A percentile compares a stretch with the other conserved stretches of the same genome.
Evolutionary conservation across 2,329 filamentous ascomycete genomes (phyloP).

Genomic region (Ceratocystis variospora): DNA sequence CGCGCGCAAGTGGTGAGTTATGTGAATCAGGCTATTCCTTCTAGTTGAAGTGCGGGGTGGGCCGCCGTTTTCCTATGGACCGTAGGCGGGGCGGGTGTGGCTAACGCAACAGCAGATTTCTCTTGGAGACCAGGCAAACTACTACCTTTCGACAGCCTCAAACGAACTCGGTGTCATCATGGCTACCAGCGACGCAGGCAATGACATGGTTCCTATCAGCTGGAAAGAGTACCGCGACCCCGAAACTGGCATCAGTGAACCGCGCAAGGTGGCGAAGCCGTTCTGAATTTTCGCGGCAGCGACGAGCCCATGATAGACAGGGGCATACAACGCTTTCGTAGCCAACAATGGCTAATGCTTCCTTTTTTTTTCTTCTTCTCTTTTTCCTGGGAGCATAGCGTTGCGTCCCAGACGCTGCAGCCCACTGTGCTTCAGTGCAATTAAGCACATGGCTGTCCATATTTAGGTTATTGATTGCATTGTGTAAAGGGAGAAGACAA

Average conservation of each 20-base stretch:
- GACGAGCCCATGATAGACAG: not conserved
- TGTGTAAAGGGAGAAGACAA: not conserved
- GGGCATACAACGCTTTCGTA: not conserved
- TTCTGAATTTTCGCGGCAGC: conserved; percentile 42
- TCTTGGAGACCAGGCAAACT: conserved; percentile 83
- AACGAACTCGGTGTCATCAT: conserved; percentile 92
- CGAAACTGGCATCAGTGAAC: conserved; percentile 61
- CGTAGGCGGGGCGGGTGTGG: not conserved
- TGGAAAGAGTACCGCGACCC: conserved; percentile 92
- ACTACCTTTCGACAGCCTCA: conserved; percentile 82
- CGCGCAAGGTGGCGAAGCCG: conserved; percentile 86
- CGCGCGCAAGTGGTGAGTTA: conserved; percentile 61
- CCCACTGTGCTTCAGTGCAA: not conserved
- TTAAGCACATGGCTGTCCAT: not conserved
- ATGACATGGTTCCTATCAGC: conserved; percentile 81
- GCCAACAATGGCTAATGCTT: not conserved
- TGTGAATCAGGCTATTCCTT: not conserved
- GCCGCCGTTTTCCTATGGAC: not conserved
- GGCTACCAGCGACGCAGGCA: conserved; percentile 75
- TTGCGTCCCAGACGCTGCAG: not conserved
- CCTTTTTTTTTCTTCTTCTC: too few relatives aligned
- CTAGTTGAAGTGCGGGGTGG: not conserved
- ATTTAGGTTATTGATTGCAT: conserved; percentile 2
- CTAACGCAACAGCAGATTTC: conserved; percentile 46
- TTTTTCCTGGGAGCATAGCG: not conserved